Evolutionary conservation across 140 eudicot species (phyloP), one percentile per base, ranked within the genome.

Genomic region (Oenanthe javanica): DNA sequence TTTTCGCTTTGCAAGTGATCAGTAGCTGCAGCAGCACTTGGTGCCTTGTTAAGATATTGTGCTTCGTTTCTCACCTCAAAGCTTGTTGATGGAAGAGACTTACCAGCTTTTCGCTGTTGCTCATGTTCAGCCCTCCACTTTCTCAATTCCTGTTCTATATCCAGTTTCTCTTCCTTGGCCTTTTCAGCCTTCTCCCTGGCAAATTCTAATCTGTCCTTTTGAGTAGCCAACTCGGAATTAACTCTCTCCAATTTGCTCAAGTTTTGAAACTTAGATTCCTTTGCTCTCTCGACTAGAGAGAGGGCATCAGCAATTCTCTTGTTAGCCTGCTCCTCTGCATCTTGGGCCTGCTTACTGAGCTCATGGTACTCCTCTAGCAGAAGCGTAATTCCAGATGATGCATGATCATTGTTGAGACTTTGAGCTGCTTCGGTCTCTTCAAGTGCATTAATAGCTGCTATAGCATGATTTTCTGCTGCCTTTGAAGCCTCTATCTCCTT

Each of bases 401-500:
- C 80, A 66, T 85, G 87, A 75, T 82, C 89, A 5, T 76, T 80
- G 12, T 78, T 75, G 9, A 74, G 72, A 67, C 25, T 77, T 31
- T 61, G 76, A 36, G 89, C 75, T 11, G 90, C 85, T 76, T 87
- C 91, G 59, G 91, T 92, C 85, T 92, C 93, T 76, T 89, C 81
- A 21, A 90, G 88, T 21, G 96, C 98, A 8, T 77, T 91, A 74
- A 94, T 88, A 21, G 98, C 97, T 4, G 89, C 97, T 14, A 89
- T 23, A 9, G 97, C 97, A 79, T 92, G 73, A 84, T 84, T 90
- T 82, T 94, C 98, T 0, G 97, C 89, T 50, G 96, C 98, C 81
- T 87, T 87, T 47, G 98, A 91, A 6, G 97, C 96, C 79, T 94
- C 97, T 27, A 92, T 94, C 78, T 94, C 98, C 89, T 92, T 94